phyloP scores from a whole-genome alignment of 2,329 filamentous ascomycete species.

The Verticillium nonalfalfae region DNA sequence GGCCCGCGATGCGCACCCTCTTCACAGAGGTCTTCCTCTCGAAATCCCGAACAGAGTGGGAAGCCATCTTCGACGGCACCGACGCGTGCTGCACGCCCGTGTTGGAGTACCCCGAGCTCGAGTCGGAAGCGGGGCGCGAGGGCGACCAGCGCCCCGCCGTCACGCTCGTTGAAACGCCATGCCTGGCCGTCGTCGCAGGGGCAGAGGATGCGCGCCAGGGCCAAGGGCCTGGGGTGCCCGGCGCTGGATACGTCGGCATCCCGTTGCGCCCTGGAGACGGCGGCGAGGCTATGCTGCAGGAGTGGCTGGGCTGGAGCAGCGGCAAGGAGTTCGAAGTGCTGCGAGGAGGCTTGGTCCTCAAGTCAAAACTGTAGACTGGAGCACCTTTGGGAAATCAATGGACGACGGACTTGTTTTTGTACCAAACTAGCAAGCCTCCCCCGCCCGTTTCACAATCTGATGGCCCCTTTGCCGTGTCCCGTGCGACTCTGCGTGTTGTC shows the following conservation, averaged over 20 bases:
- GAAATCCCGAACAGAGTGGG: slow-evolving; percentile 75
- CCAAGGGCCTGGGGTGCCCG: slow-evolving; percentile 59
- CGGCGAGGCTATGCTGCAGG: slow-evolving; percentile 60
- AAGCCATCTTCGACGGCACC: slow-evolving; percentile 76
- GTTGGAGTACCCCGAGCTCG: slow-evolving; percentile 66
- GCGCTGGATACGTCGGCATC: slow-evolving; percentile 58
- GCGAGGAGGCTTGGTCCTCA: slow-evolving; percentile 54
- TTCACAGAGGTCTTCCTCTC: slow-evolving; percentile 60
- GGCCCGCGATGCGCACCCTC: slow-evolving; percentile 57
- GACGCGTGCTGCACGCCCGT: slow-evolving; percentile 94
- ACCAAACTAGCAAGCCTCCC: neutral
- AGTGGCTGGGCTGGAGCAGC: slow-evolving; percentile 73
- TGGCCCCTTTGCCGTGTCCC: neutral
- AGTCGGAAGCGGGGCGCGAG: slow-evolving; percentile 40
- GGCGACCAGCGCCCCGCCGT: slow-evolving; percentile 68
- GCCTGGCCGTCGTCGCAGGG: slow-evolving; percentile 50
- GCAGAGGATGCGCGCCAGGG: slow-evolving; percentile 39
- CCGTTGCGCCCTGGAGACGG: slow-evolving; percentile 61
- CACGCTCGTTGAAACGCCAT: slow-evolving; percentile 63
- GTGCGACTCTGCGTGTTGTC: neutral
- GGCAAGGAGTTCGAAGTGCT: slow-evolving; percentile 65
- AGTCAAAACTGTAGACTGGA: slow-evolving; percentile 22
- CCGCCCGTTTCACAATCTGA: too few relatives aligned
- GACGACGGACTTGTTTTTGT: neutral
- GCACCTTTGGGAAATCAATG: neutral